A percentile compares a stretch with the other conserved stretches of the same genome.
Conservation (phyloP, 1,284 basidiomycete species). For the Ganoderma meredithae region DNA sequence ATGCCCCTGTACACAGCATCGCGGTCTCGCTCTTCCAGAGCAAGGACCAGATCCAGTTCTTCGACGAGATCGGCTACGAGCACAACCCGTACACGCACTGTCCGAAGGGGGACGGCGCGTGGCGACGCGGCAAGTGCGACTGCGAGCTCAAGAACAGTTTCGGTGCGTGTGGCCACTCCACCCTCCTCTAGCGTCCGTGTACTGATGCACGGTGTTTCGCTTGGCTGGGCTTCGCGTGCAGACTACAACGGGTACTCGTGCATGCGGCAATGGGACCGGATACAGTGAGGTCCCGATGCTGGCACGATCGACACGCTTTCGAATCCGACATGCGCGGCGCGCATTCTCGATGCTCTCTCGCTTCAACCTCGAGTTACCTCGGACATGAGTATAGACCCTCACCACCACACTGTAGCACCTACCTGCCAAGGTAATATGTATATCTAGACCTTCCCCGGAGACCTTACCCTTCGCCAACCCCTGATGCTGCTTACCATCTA, state of each 20-base stretch:
- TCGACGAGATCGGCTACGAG: slow-evolving; percentile 69
- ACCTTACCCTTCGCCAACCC: neutral
- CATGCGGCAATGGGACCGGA: slow-evolving; percentile 54
- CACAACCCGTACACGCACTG: slow-evolving; percentile 62
- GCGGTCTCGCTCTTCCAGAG: slow-evolving; percentile 70
- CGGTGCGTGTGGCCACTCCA: slow-evolving; percentile 46
- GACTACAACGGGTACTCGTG: slow-evolving; percentile 62
- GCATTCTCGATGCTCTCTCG: neutral
- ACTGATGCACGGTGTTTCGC: neutral
- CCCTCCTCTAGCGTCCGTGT: neutral
- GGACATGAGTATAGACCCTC: neutral
- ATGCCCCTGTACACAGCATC: slow-evolving; percentile 84
- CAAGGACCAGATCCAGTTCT: slow-evolving; percentile 73
- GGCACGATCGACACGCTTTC: neutral
- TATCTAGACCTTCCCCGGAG: neutral
- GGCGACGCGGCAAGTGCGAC: slow-evolving; percentile 52
- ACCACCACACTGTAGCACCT: slow-evolving; percentile 4
- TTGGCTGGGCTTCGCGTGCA: slow-evolving; percentile 28
- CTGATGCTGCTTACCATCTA: neutral
- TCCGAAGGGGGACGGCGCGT: slow-evolving; percentile 50
- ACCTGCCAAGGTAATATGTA: slow-evolving; percentile 5
- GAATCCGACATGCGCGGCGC: neutral
- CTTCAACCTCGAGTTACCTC: neutral
- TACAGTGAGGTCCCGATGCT: slow-evolving; percentile 22
- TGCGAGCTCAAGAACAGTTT: slow-evolving; percentile 53